Percentiles rank a stretch among this genome's conserved stretches.
These are phyloP conservation scores for Candida ipomoeae DNA, from an alignment of 805 yeast species.

Conservation along the genomic window DNA sequence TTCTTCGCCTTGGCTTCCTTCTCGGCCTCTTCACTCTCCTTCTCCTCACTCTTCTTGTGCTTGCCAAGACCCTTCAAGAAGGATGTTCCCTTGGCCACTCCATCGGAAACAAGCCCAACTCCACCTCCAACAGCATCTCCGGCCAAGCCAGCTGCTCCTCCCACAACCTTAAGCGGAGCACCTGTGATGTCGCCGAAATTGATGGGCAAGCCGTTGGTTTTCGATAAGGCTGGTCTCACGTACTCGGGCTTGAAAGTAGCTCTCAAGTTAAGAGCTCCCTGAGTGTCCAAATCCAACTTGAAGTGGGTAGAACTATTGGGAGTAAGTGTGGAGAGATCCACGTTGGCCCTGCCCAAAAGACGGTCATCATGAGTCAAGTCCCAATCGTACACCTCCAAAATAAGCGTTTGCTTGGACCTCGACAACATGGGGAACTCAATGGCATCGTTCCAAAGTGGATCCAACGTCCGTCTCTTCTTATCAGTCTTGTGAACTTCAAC, in stretches of 20 bases:
- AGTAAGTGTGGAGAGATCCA: constrained; percentile 50
- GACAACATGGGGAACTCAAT: constrained; percentile 59
- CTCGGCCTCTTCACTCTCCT: constrained; percentile 7
- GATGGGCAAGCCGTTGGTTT: constrained; percentile 38
- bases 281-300: constrained; percentile 53
- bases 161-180: constrained; percentile 45
- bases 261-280: constrained; percentile 54
- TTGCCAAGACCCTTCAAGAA: constrained; percentile 32
- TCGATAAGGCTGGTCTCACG: constrained; percentile 53
- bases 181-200: constrained; percentile 39
- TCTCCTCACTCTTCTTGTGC: constrained; percentile 14
- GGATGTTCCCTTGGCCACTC: constrained; percentile 45
- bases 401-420: constrained; percentile 49
- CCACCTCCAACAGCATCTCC: constrained; percentile 43
- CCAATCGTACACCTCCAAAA: constrained; percentile 64
- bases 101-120: constrained; percentile 44
- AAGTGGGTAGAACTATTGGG: constrained; percentile 44
- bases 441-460: constrained; percentile 75
- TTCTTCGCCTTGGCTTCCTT: constrained; percentile 5
- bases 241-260: constrained; percentile 63
- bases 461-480: constrained; percentile 59
- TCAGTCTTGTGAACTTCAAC: constrained; percentile 53
- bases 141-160: constrained; percentile 41
- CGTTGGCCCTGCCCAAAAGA: constrained; percentile 46
- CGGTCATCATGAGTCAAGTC: constrained; percentile 71